Percentiles rank a stretch among this genome's conserved stretches.
Evolutionary conservation across 2,329 filamentous ascomycete genomes (phyloP).

Genomic region (Neonectria hederae): DNA sequence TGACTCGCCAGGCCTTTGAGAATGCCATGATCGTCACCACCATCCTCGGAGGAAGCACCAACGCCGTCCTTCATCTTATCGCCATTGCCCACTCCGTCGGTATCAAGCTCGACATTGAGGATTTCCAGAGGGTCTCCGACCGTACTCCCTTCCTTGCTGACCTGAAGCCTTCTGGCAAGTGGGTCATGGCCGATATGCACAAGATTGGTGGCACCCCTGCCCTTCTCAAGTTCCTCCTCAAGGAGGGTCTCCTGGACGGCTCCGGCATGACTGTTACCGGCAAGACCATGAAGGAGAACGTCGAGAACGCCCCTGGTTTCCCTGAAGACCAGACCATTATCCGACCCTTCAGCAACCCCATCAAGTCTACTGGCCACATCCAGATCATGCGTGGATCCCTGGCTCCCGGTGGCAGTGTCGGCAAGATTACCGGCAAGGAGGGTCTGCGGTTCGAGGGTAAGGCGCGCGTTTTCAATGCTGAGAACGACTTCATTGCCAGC

Average conservation of each 20-base stretch:
- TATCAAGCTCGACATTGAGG: constrained; percentile 83
- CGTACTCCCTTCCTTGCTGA: constrained; percentile 82
- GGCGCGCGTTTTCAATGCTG: constrained; percentile 85
- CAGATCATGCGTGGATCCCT: constrained; percentile 88
- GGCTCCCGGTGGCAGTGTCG: constrained; percentile 86
- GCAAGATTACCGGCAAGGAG: constrained; percentile 95
- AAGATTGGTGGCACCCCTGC: constrained; percentile 88
- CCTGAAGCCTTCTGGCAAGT: constrained; percentile 86
- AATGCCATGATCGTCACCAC: constrained; percentile 86
- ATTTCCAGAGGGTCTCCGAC: constrained; percentile 86
- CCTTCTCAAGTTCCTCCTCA: constrained; percentile 87
- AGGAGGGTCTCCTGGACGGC: constrained; percentile 83
- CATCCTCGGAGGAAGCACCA: constrained; percentile 85
- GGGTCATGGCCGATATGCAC: constrained; percentile 85
- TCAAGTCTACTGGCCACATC: constrained; percentile 87
- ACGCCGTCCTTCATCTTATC: constrained; percentile 85
- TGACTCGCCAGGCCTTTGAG: constrained; percentile 83
- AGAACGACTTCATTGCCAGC: constrained; percentile 80
- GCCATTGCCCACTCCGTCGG: constrained; percentile 85
- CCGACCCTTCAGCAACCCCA: constrained; percentile 80
- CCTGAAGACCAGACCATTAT: constrained; percentile 84
- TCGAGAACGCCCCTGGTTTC: constrained; percentile 77
- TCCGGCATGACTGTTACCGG: constrained; percentile 85
- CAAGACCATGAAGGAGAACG: constrained; percentile 88
- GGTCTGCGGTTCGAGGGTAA: constrained; percentile 84